A percentile compares a stretch with the other conserved stretches of the same genome.
Evolutionary conservation across 2,329 filamentous ascomycete genomes (phyloP).

Genomic region (Fusarium sp.): DNA sequence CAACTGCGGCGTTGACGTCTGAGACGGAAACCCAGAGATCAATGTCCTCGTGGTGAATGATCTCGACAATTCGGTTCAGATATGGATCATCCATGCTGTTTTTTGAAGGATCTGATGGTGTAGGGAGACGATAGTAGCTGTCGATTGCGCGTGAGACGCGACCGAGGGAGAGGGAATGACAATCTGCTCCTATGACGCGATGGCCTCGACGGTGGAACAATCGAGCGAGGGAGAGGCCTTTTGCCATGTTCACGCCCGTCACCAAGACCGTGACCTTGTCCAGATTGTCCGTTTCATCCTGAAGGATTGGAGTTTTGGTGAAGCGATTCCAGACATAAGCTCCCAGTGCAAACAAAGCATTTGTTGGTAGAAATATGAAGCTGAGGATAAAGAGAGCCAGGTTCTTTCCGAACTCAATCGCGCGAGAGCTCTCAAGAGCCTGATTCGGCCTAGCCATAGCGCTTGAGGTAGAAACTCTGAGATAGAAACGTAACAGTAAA

Average conservation of each 20-base stretch:
- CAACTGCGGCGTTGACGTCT: constrained; percentile 71
- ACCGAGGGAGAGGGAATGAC: constrained; percentile 63
- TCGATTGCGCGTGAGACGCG: constrained; percentile 68
- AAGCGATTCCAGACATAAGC: constrained; percentile 18
- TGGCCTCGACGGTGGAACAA: constrained; percentile 73
- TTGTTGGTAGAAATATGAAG: constrained; percentile 20
- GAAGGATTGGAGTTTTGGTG: neutral
- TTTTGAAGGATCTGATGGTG: constrained; percentile 30
- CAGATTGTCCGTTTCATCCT: constrained; percentile 1
- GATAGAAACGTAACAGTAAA: neutral
- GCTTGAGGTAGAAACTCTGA: neutral
- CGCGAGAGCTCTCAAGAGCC: neutral
- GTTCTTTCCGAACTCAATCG: constrained; percentile 26
- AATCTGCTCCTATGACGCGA: constrained; percentile 78
- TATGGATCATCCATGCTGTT: constrained; percentile 59
- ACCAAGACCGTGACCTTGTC: constrained; percentile 67
- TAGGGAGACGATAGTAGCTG: constrained; percentile 62
- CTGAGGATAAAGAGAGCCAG: constrained; percentile 23
- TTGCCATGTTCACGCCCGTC: constrained; percentile 78
- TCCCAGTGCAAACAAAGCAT: neutral
- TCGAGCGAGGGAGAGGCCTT: constrained; percentile 75
- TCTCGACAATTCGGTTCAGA: constrained; percentile 64
- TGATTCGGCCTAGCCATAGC: neutral
- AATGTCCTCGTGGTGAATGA: constrained; percentile 69
- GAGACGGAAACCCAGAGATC: constrained; percentile 82